phyloP scores from a whole-genome alignment of 768 basidiomycete genomes.

The Ramaria rubella region DNA sequence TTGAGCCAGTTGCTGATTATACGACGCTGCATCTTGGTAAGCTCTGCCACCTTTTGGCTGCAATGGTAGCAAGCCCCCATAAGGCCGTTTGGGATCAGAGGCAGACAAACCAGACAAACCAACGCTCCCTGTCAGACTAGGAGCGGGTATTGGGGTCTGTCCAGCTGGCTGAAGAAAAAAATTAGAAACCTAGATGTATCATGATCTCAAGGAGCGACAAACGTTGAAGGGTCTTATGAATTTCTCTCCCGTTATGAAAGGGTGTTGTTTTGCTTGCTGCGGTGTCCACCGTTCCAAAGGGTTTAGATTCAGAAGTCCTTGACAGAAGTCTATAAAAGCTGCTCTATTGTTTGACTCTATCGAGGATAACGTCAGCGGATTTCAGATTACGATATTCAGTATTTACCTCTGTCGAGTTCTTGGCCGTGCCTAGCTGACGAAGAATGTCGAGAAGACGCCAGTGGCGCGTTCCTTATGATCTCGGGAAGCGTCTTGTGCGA shows the following conservation, averaged over 20 bases:
- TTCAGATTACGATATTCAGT: not conserved
- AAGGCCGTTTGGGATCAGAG: constrained; percentile 77
- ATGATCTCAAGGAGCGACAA: not conserved
- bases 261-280: constrained; percentile 91
- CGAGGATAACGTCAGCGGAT: not conserved
- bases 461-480: constrained; percentile 93
- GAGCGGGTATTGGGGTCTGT: constrained; percentile 9
- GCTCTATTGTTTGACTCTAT: constrained; percentile 89
- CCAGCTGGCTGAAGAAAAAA: not conserved
- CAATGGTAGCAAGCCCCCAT: constrained; percentile 88
- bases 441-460: constrained; percentile 59
- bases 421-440: constrained; percentile 59
- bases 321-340: constrained; percentile 96
- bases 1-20: constrained; percentile 91
- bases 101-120: constrained; percentile 23
- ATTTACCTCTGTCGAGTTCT: constrained; percentile 83
- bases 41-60: constrained; percentile 80
- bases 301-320: constrained; percentile 89
- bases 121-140: constrained; percentile 6
- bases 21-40: constrained; percentile 87
- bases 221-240: constrained; percentile 83
- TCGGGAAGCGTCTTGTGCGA: constrained; percentile 89
- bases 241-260: constrained; percentile 97
- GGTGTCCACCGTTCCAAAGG: constrained; percentile 96
- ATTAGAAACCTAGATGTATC: not conserved